phyloP scores from a whole-genome alignment of 257 asterid genomes.

The Plectranthus barbatus region DNA sequence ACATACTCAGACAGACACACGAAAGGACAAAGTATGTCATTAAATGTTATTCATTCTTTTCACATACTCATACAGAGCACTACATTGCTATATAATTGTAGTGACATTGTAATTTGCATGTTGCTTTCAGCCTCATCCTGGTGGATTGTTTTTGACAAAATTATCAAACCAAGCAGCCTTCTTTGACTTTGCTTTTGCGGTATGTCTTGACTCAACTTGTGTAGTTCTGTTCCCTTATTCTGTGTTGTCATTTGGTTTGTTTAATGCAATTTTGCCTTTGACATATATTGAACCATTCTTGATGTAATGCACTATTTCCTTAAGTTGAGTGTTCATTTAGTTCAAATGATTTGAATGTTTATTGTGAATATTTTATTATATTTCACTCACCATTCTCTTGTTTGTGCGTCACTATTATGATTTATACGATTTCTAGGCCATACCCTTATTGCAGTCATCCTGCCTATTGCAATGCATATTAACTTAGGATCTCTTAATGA shows the following conservation, averaged over 20 bases:
- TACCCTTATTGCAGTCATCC: not conserved
- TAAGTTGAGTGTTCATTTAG: not conserved
- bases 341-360: not conserved
- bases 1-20: slow-evolving; percentile 65
- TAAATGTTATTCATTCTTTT: not conserved
- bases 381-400: not conserved
- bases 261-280: not conserved
- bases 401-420: not conserved
- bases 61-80: not conserved
- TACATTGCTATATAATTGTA: not conserved
- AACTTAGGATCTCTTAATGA: not conserved
- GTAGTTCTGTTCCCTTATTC: not conserved
- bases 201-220: slow-evolving; percentile 24
- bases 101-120: slow-evolving; percentile 8
- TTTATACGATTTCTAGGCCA: not conserved
- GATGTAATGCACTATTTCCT: not conserved
- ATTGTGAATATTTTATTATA: not conserved
- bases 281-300: not conserved
- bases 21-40: slow-evolving; percentile 70
- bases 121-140: slow-evolving; percentile 58
- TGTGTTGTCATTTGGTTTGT: not conserved
- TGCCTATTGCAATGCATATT: not conserved
- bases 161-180: slow-evolving; percentile 81
- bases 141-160: slow-evolving; percentile 70
- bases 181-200: slow-evolving; percentile 83